A percentile compares a stretch with the other conserved stretches of the same genome.
These are phyloP conservation scores for Lactuca saligna DNA, from an alignment of 129 eudicot genomes.

Conservation along the genomic window DNA sequence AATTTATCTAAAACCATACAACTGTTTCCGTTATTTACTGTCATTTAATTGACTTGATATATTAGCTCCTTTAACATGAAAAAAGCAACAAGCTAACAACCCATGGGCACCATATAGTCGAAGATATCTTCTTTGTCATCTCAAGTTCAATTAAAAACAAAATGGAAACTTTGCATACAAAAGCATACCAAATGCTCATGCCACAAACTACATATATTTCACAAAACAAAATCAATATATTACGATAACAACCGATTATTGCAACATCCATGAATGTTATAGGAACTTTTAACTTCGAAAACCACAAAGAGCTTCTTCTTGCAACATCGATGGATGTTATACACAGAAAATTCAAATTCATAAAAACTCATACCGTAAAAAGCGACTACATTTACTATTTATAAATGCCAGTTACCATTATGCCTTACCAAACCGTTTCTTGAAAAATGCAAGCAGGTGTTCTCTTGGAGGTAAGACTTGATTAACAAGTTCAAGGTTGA, in stretches of 20 bases:
- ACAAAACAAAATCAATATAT: not conserved
- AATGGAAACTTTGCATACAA: too few relatives aligned
- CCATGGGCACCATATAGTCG: too few relatives aligned
- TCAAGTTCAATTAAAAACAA: too few relatives aligned
- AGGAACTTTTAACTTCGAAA: not conserved
- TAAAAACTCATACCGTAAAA: not conserved
- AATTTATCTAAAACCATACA: too few relatives aligned
- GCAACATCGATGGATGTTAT: not conserved
- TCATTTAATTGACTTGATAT: too few relatives aligned
- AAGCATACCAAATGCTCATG: too few relatives aligned
- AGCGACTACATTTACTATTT: not conserved
- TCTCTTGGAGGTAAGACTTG: constrained; percentile 40
- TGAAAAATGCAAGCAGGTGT: constrained; percentile 21
- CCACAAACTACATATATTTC: too few relatives aligned
- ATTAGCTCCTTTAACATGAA: too few relatives aligned
- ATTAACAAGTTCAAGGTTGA: constrained; percentile 29
- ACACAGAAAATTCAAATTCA: not conserved
- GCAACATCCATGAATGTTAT: not conserved
- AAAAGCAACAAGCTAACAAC: too few relatives aligned
- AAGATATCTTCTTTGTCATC: too few relatives aligned
- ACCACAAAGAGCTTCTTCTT: not conserved
- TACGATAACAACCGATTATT: not conserved
- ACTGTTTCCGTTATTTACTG: too few relatives aligned
- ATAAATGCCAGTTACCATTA: not conserved
- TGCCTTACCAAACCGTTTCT: constrained; percentile 12